Base-by-base conservation (phyloP, 805 yeast species). In the Nakazawaea ishiwadae region DNA sequence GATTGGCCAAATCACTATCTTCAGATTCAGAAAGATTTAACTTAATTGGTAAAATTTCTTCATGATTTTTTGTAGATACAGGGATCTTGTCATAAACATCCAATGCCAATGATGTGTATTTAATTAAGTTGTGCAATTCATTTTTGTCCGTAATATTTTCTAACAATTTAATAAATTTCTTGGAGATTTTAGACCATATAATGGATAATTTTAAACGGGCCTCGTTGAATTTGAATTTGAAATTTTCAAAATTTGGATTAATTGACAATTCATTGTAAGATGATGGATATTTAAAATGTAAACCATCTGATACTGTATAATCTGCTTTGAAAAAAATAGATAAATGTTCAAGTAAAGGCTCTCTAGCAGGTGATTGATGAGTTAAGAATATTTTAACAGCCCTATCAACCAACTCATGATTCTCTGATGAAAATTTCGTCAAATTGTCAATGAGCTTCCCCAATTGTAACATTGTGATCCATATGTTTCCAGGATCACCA, bases 401-500 rank as follows among this genome's bases (percentile, higher is more conserved):
- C 17, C 52, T 51, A 36, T 58, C 51, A 45, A 55, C 59, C 2
- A 52, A 37, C 2, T 53, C 50, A 7, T 55, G 50, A 33, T 62
- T 44, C 5, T 46, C 62, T 56, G 51, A 68, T 54, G 59, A 62
- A 60, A 43, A 66, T 49, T 43, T 62, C 41, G 54, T 66, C 61
- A 44, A 65, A 0, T 78, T 72, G 46, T 73, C 68, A 16, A 78
- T 64, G 39, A 84, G 65, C 55, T 75, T 81, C 3, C 91, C 90
- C 30, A 85, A 61, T 55, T 84, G 93, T 39, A 82, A 58, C 45
- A 82, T 59, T 7, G 87, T 80, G 29, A 81, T 70, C 95, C 95
- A 84, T 32, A 82, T 68, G 48, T 81, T 81, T 1, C 91, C 90
- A 1, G 77, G 73, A 46, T 71, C 76, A 2, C 78, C 76, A 31